These are phyloP conservation scores for Glycine latifolia DNA, from an alignment of 306 rosid genomes.

Conservation along the genomic window DNA sequence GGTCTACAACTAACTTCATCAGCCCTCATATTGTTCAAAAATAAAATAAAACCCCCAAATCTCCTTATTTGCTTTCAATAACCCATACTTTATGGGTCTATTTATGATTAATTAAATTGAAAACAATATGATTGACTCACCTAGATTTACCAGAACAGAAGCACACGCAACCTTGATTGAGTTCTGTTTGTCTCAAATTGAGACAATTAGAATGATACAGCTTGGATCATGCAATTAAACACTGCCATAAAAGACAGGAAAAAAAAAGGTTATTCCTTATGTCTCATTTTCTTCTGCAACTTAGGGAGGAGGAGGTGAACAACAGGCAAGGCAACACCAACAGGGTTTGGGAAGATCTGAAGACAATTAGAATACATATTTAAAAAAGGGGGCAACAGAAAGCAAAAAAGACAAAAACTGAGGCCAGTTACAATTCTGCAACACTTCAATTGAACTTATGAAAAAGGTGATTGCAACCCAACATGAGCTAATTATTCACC, in stretches of 20 bases:
- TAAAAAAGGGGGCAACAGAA: not conserved
- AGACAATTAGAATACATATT: not conserved
- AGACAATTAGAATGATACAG: constrained; percentile 16
- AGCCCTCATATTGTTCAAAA: not conserved
- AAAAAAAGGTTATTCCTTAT: not conserved
- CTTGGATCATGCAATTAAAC: constrained; percentile 2
- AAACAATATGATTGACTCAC: constrained; percentile 8
- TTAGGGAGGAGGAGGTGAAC: not conserved
- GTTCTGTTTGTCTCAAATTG: not conserved
- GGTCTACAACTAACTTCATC: not conserved
- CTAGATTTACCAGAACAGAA: constrained; percentile 6
- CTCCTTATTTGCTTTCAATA: not conserved
- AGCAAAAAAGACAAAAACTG: constrained; percentile 36
- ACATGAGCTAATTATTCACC: constrained; percentile 65
- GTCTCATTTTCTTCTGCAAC: not conserved
- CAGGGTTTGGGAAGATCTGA: not conserved
- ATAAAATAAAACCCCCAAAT: not conserved
- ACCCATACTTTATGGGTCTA: not conserved
- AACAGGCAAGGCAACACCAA: not conserved
- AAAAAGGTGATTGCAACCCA: constrained; percentile 55
- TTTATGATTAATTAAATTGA: constrained; percentile 11
- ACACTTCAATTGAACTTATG: constrained; percentile 54
- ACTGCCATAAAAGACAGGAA: not conserved
- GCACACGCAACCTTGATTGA: not conserved
- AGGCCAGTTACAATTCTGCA: constrained; percentile 53